Conservation (phyloP, 208 protist genomes). For the Wallacemonas sp. region DNA sequence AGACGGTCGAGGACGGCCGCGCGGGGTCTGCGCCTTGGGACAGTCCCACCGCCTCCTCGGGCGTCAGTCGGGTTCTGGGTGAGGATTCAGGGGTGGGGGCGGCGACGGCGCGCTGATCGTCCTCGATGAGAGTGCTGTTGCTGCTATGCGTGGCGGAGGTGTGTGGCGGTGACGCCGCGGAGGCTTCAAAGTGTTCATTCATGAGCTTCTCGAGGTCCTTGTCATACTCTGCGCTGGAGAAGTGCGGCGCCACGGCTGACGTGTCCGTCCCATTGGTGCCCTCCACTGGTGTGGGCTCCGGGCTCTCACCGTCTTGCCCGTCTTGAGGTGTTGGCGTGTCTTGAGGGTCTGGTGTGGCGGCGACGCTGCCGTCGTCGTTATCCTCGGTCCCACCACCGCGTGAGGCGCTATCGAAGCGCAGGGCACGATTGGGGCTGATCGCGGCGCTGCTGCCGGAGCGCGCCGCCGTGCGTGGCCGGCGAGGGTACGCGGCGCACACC, state of each 20-base stretch:
- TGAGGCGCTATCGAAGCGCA: slow-evolving; percentile 8
- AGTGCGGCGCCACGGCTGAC: neutral
- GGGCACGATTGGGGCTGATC: slow-evolving; percentile 1
- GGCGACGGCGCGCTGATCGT: neutral
- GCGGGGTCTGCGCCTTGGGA: neutral
- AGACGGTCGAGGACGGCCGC: neutral
- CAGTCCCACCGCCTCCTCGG: neutral
- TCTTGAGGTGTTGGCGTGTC: too few relatives aligned
- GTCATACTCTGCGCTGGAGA: slow-evolving; percentile 2
- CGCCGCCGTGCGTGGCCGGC: neutral
- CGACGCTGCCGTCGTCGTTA: too few relatives aligned
- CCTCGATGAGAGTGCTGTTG: slow-evolving; percentile 12
- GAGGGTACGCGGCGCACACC: too few relatives aligned
- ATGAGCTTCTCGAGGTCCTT: slow-evolving; percentile 9
- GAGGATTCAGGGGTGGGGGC: neutral
- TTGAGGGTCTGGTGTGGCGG: too few relatives aligned
- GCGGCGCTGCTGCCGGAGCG: neutral
- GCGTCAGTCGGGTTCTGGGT: neutral
- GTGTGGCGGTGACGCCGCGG: neutral
- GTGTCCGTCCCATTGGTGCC: too few relatives aligned
- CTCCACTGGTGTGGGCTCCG: neutral
- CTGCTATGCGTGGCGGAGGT: neutral
- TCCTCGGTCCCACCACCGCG: too few relatives aligned
- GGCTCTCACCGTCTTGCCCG: neutral
- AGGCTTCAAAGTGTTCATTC: neutral